Evolutionary conservation across 1,284 basidiomycete species (phyloP).

Genomic region (Heimioporus retisporus): DNA sequence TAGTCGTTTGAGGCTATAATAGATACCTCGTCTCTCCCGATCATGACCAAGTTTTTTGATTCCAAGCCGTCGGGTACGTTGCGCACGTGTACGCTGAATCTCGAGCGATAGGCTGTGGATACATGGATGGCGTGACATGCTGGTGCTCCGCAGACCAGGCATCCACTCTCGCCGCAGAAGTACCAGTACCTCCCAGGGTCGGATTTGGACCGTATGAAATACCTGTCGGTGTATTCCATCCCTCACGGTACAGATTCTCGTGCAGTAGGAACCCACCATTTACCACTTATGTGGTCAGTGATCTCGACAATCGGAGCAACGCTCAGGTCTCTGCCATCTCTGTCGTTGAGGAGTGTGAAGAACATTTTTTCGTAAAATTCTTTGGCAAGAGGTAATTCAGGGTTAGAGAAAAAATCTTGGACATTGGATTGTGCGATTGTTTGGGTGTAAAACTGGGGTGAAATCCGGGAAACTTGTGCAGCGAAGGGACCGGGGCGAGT

Average conservation of each 20-base stretch:
- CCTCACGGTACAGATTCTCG: neutral
- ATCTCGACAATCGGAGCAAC: neutral
- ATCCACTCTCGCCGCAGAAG: neutral
- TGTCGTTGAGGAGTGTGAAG: conserved; percentile 8
- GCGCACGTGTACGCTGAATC: conserved; percentile 1
- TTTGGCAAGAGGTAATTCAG: neutral
- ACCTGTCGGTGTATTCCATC: neutral
- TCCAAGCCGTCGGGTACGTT: neutral
- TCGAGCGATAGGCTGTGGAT: conserved; percentile 4
- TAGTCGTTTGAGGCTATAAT: neutral
- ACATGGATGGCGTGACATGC: neutral
- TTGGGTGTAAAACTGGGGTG: conserved; percentile 9
- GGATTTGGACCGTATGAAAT: conserved; percentile 2
- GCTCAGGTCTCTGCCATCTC: neutral
- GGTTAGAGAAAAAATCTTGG: neutral
- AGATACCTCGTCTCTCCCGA: conserved; percentile 2
- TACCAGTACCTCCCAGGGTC: conserved; percentile 8
- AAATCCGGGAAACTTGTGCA: conserved; percentile 1
- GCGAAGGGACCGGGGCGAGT: conserved; percentile 4
- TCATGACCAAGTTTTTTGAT: conserved; percentile 3
- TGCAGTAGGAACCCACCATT: conserved; percentile 2
- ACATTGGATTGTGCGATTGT: neutral
- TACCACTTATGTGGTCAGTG: conserved; percentile 18
- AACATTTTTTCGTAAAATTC: conserved; percentile 8
- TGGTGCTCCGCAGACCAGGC: neutral